Percentiles rank a stretch among this genome's conserved stretches.
These are phyloP conservation scores for Heterobasidion occidentale DNA, from an alignment of 1,284 basidiomycete genomes.

Conservation along the genomic window DNA sequence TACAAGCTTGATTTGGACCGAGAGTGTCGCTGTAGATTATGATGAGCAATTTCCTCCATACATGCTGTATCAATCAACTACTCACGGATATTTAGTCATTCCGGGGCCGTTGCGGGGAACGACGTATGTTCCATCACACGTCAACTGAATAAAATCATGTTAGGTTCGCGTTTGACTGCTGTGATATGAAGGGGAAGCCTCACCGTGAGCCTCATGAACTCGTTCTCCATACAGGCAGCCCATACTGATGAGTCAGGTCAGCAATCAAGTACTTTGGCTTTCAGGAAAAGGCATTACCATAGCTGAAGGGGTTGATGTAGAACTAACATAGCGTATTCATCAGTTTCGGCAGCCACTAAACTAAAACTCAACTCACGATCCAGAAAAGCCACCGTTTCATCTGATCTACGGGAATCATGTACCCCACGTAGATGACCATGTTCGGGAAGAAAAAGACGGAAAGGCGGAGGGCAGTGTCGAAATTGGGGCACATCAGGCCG, in stretches of 20 bases:
- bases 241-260: constrained; percentile 35
- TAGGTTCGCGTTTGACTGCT: background rate
- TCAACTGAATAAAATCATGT: constrained; percentile 30
- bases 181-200: constrained; percentile 11
- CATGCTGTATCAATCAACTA: constrained; percentile 9
- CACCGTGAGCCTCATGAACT: constrained; percentile 67
- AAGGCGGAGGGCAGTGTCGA: constrained; percentile 54
- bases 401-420: constrained; percentile 62
- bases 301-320: constrained; percentile 75
- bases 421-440: constrained; percentile 62
- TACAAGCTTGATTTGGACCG: constrained; percentile 63
- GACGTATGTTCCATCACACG: constrained; percentile 62
- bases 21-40: constrained; percentile 27
- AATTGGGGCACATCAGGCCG: constrained; percentile 56
- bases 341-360: no score
- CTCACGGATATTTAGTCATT: constrained; percentile 60
- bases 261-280: background rate
- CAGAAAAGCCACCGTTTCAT: constrained; percentile 92
- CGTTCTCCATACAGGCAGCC: constrained; percentile 77
- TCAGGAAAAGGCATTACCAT: constrained; percentile 37
- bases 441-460: constrained; percentile 58
- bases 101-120: constrained; percentile 64
- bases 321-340: constrained; percentile 30
- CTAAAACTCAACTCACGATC: constrained; percentile 43
- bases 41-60: constrained; percentile 13